A percentile compares a stretch with the other conserved stretches of the same genome.
phyloP scores from a whole-genome alignment of 371 early-diverging fungal species.

The Nematocida ironsii region DNA sequence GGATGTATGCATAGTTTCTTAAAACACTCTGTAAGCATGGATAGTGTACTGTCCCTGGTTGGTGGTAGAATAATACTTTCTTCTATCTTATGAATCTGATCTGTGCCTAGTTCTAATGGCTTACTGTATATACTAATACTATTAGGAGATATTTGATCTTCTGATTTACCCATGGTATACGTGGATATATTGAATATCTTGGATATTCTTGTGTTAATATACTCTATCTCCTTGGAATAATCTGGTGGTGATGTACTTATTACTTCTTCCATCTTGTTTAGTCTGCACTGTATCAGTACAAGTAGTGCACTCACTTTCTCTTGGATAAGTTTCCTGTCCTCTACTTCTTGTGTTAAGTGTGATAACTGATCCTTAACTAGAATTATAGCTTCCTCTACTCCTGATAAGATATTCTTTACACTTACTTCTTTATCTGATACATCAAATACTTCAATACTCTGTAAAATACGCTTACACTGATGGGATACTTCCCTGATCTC shows the following conservation, averaged over 20 bases:
- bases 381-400: constrained; percentile 21
- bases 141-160: background rate
- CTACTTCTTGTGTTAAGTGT: background rate
- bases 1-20: background rate
- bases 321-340: background rate
- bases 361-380: constrained; percentile 29
- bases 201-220: constrained; percentile 23
- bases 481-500: background rate
- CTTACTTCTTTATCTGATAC: background rate
- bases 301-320: constrained; percentile 8
- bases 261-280: constrained; percentile 8
- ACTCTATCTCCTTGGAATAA: constrained; percentile 6
- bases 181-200: constrained; percentile 16
- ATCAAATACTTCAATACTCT: background rate
- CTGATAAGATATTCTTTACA: background rate
- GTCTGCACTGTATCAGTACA: background rate
- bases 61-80: background rate
- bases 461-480: background rate
- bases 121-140: background rate
- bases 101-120: background rate
- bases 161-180: background rate
- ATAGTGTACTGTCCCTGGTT: background rate
- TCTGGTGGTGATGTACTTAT: background rate
- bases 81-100: background rate
- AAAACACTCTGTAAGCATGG: background rate